Base-by-base conservation (phyloP, 352 stramenopile species). In the Phytophthora parvispora region DNA sequence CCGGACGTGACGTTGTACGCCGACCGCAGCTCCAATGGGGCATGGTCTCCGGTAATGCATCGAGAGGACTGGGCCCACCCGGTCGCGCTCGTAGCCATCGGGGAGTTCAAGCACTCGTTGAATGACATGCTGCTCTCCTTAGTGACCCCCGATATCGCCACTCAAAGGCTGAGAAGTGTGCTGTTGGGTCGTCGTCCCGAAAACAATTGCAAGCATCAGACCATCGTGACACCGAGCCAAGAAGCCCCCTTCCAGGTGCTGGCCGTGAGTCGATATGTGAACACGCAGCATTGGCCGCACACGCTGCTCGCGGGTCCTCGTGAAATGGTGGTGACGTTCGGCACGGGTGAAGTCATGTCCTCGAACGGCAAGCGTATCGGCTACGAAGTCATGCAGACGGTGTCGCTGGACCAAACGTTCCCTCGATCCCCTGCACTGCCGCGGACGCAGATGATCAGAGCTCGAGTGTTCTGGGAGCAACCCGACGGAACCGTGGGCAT, bases 401-500 rank as follows among this genome's bases (percentile, higher is more conserved):
- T 77, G 34, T 47, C 43, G 24, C 25, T 73, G 6, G 32, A 48
- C n/a, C 25, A 45, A 27, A 57, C 55, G 5, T 29, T 22, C 42
- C 42, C 52, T 63, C 32, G 42, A 38, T 28, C 38, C 10, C 20
- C 13, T 13, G 28, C 52, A 15, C 54, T 77, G 43, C 53, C 58
- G 16, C 69, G 59, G 24, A 60, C 60, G 18, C 69, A 50, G 22
- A 55, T 58, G 22, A 18, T 74, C 0, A 51, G 69, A 27, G 54
- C 69, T 6, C 69, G 69, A 16, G 8, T 77, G 13, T 77, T 77
- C 43, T 77, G 60, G 60, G 55, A 60, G 7, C 62, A 67, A 20
- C n/a, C 38, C 1, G 62, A 72, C 16, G 62, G 68, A 25, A 64
- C 43, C 2, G 58, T 72, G 34, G 20, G 28, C 20, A 58, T 75